A percentile compares a stretch with the other conserved stretches of the same genome.
Conservation (phyloP, 208 protist genomes). For the Trypanosoma platydactyli region DNA sequence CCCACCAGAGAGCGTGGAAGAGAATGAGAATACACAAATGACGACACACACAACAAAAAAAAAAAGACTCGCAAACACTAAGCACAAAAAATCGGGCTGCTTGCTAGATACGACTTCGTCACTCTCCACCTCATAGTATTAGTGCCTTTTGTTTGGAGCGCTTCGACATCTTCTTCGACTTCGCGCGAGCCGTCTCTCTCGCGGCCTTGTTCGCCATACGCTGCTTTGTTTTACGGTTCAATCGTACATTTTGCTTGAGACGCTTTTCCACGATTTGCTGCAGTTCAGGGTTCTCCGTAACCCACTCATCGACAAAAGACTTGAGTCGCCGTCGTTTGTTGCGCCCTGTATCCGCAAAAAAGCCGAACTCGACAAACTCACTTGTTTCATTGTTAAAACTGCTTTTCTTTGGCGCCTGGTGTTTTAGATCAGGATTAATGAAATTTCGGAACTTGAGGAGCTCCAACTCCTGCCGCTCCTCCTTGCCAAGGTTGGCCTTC, state of each 20-base stretch:
- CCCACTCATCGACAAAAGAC: slow-evolving; percentile 90
- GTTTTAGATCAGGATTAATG: slow-evolving; percentile 68
- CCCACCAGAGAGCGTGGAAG: slow-evolving; percentile 14
- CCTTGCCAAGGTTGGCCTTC: slow-evolving; percentile 45
- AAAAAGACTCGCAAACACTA: background rate
- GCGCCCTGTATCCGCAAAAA: slow-evolving; percentile 66
- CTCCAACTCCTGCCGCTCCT: slow-evolving; percentile 78
- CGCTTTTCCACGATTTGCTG: slow-evolving; percentile 60
- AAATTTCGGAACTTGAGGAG: slow-evolving; percentile 90
- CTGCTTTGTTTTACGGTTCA: slow-evolving; percentile 75
- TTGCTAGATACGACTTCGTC: background rate
- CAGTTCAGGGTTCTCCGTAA: slow-evolving; percentile 83
- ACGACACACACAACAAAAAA: slow-evolving; percentile 22
- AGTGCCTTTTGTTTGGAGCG: slow-evolving; percentile 34
- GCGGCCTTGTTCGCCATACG: slow-evolving; percentile 55
- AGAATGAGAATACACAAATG: slow-evolving; percentile 15
- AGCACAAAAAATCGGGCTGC: background rate
- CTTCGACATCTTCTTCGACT: slow-evolving; percentile 57
- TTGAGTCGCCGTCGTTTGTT: slow-evolving; percentile 79
- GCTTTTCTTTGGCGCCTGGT: slow-evolving; percentile 81
- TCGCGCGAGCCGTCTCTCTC: slow-evolving; percentile 45
- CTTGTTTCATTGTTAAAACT: slow-evolving; percentile 25
- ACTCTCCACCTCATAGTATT: background rate
- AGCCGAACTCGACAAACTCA: slow-evolving; percentile 91
- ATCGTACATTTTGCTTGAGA: slow-evolving; percentile 78